Evolutionary conservation across 2,329 filamentous ascomycete species (phyloP), one percentile per base, ranked within the genome.

Genomic region (Fusarium lateritium): DNA sequence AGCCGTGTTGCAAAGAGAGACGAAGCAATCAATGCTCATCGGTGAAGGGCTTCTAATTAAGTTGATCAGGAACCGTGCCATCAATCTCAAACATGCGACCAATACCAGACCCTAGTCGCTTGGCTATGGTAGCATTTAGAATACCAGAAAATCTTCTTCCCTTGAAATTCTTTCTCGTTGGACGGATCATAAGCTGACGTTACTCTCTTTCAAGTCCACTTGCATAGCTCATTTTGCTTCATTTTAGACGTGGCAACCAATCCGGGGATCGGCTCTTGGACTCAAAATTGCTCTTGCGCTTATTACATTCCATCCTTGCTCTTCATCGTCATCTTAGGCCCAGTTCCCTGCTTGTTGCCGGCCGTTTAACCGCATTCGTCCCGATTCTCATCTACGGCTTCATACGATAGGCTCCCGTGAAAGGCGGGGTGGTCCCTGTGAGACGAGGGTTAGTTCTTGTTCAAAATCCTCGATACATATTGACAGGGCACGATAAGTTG

Each of bases 71-170:
- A 72, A 72, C 67, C 79, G 76, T 83, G 79, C 81, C 81, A 83
- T 85, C 78, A 83, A 84, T 80, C 80, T 86, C 85, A 86, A 86
- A 87, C 84, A 73, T 69, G 70, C 67, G 59, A 67, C 69, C 65
- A 70, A 62, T 40, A 45, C 60, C 51, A 22, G 40, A 6, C 40
- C 39, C 40, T n/a, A 42, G 40, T 17, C 13, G 13, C 10, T 13
- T 24, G 40, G 21, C 21, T 14, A 15, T 24, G 15, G 40, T 42
- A 34, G 47, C 40, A 39, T n/a, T 19, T 47, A 40, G 24, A 36
- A 40, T 56, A 33, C 62, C 55, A 51, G 47, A 43, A 49, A 28
- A 45, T 47, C 7, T 33, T 49, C 49, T 31, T 19, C 40, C 51
- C 45, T 24, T 36, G 40, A 7, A 14, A 38, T 38, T 56, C 54